Evolutionary conservation across 169 alveolate species (phyloP).

Genomic region (Plasmodium gaboni): DNA sequence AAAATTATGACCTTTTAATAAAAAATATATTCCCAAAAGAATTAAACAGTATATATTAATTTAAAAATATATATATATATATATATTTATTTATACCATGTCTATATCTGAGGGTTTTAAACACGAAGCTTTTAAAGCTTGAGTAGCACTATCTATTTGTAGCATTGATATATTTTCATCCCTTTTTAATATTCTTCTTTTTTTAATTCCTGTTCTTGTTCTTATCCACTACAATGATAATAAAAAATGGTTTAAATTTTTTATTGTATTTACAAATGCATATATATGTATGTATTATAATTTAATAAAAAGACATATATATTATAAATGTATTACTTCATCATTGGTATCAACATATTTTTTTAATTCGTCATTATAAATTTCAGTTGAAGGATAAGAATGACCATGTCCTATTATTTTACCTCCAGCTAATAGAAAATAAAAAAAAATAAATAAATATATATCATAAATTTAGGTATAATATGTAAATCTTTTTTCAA

Average conservation of each 20-base stretch:
- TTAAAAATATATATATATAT: not conserved
- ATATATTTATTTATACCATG: conserved; percentile 35
- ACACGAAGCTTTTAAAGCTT: conserved; percentile 55
- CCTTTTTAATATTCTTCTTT: conserved; percentile 76
- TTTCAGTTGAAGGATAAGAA: conserved; percentile 75
- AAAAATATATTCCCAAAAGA: no score
- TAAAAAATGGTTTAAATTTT: not conserved
- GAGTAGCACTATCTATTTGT: conserved; percentile 64
- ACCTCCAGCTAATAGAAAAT: conserved; percentile 73
- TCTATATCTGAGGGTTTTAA: conserved; percentile 75
- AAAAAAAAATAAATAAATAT: conserved; percentile 36
- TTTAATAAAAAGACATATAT: conserved; percentile 13
- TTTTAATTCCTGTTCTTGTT: conserved; percentile 80
- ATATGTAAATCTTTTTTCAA: conserved; percentile 18
- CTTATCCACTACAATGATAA: conserved; percentile 77
- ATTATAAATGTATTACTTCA: conserved; percentile 69
- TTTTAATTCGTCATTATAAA: conserved; percentile 78
- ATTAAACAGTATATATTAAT: no score
- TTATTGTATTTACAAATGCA: not conserved
- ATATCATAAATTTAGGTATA: conserved; percentile 1
- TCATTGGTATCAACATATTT: conserved; percentile 78
- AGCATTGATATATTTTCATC: conserved; percentile 74
- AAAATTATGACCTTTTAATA: no score
- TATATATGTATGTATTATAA: not conserved
- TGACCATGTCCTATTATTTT: conserved; percentile 80